Percentiles rank a stretch among this genome's conserved stretches.
Conservation (phyloP, 2,329 filamentous ascomycete genomes). For the Aspergillus aculeatinus region DNA sequence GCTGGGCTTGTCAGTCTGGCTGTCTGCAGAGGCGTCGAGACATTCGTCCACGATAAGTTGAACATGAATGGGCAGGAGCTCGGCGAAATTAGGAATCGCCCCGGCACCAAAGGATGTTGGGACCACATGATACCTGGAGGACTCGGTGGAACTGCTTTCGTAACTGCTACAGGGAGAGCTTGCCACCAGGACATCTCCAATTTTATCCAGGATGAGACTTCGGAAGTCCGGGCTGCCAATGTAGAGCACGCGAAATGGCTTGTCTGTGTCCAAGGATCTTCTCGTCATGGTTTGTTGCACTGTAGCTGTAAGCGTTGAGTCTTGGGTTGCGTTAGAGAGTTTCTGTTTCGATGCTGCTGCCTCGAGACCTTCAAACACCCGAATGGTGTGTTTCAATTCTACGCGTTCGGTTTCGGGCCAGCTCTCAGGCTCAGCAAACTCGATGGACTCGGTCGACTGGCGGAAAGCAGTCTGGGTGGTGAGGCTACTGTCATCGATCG, state of each 20-base stretch:
- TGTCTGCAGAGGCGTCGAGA: slow-evolving; percentile 32
- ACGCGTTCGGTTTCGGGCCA: slow-evolving; percentile 42
- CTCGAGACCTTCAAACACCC: slow-evolving; percentile 34
- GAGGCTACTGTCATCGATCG: slow-evolving; percentile 37
- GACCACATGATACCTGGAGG: slow-evolving; percentile 49
- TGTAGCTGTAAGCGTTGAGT: slow-evolving; percentile 39
- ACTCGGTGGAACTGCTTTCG: slow-evolving; percentile 38
- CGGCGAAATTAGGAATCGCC: slow-evolving; percentile 47
- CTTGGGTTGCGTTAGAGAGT: slow-evolving; percentile 27
- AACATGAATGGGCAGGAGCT: slow-evolving; percentile 49
- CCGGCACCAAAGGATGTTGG: slow-evolving; percentile 49
- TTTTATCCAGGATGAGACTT: slow-evolving; percentile 47
- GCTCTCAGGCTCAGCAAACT: slow-evolving; percentile 43
- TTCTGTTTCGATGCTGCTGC: slow-evolving; percentile 29
- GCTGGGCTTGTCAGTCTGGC: slow-evolving; percentile 25
- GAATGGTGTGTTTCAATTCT: slow-evolving; percentile 45
- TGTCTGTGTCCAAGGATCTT: slow-evolving; percentile 39
- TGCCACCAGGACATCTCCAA: slow-evolving; percentile 49
- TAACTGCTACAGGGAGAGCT: slow-evolving; percentile 33
- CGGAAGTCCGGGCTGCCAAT: slow-evolving; percentile 41
- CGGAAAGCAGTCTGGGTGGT: slow-evolving; percentile 36
- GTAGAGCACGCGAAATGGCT: slow-evolving; percentile 47
- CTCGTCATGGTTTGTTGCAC: slow-evolving; percentile 48
- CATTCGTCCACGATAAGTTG: slow-evolving; percentile 52
- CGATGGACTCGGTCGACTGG: slow-evolving; percentile 38